Conservation (phyloP, 1,139 yeast species). For the Candida dubliniensis region DNA sequence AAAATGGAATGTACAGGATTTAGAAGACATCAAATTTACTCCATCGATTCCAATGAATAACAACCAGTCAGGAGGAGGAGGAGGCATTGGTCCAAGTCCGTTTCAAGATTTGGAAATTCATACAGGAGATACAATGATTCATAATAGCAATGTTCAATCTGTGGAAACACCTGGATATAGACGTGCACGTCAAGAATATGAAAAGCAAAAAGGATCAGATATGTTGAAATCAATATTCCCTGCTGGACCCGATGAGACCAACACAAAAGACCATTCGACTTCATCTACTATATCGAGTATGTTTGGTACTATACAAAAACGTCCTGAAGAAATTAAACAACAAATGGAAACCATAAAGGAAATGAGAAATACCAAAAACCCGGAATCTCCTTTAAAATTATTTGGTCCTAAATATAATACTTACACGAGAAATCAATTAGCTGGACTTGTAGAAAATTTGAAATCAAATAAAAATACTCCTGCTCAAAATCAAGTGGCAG, state of each 20-base stretch:
- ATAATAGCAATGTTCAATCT: constrained; percentile 26
- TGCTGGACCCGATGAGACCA: constrained; percentile 13
- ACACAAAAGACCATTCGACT: constrained; percentile 22
- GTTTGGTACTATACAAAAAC: constrained; percentile 9
- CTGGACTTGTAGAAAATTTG: constrained; percentile 30
- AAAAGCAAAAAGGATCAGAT: constrained; percentile 26
- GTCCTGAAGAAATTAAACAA: not conserved
- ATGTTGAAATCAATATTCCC: constrained; percentile 31
- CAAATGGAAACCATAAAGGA: constrained; percentile 25
- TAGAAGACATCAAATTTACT: constrained; percentile 2
- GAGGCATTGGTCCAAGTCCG: constrained; percentile 2
- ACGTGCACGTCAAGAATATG: constrained; percentile 30
- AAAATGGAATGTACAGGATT: constrained; percentile 26
- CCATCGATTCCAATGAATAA: not conserved
- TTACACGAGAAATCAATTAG: constrained; percentile 39
- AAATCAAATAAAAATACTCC: constrained; percentile 17
- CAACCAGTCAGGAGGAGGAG: constrained; percentile 7
- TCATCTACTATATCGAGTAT: constrained; percentile 44
- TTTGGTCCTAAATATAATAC: constrained; percentile 43
- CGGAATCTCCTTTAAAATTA: constrained; percentile 42
- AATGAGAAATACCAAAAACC: constrained; percentile 21
- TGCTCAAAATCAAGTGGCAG: constrained; percentile 4
- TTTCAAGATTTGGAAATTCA: constrained; percentile 1
- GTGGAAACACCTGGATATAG: constrained; percentile 42
- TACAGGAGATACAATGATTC: constrained; percentile 36